Percentiles rank a stretch among this genome's conserved stretches.
Evolutionary conservation across 768 basidiomycete species (phyloP).

Genomic region (Lyophyllum atratum): DNA sequence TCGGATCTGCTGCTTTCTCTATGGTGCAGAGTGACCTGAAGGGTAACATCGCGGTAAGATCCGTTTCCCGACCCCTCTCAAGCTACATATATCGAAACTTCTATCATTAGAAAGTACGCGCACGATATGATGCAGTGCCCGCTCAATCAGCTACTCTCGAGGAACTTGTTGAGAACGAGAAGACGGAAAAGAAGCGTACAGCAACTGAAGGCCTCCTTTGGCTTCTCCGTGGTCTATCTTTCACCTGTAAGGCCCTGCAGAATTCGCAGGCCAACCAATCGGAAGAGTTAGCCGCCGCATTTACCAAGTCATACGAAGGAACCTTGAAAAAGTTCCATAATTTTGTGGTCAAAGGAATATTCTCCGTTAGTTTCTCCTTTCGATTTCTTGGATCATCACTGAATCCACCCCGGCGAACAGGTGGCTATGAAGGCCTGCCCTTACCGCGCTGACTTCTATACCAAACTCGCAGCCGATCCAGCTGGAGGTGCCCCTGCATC

Average conservation of each 20-base stretch:
- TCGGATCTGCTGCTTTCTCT: constrained; percentile 82
- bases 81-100: constrained; percentile 1
- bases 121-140: constrained; percentile 72
- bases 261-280: constrained; percentile 64
- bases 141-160: constrained; percentile 77
- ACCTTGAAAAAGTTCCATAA: constrained; percentile 88
- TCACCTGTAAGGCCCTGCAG: constrained; percentile 84
- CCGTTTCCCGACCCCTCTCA: background rate
- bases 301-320: constrained; percentile 76
- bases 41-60: constrained; percentile 85
- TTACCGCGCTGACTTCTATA: constrained; percentile 67
- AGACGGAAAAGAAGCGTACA: constrained; percentile 80
- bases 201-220: constrained; percentile 94
- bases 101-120: constrained; percentile 80
- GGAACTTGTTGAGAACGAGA: constrained; percentile 80
- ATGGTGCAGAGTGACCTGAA: constrained; percentile 85
- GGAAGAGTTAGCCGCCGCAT: constrained; percentile 69
- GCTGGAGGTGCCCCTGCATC: constrained; percentile 47
- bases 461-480: constrained; percentile 63
- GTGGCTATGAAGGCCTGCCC: constrained; percentile 69
- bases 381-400: background rate
- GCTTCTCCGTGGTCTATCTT: constrained; percentile 88
- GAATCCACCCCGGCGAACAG: constrained; percentile 27
- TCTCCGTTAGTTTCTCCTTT: constrained; percentile 42
- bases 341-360: constrained; percentile 68